These are phyloP conservation scores for Pseudevernia furfuracea DNA, from an alignment of 495 filamentous ascomycete species.

Conservation along the genomic window DNA sequence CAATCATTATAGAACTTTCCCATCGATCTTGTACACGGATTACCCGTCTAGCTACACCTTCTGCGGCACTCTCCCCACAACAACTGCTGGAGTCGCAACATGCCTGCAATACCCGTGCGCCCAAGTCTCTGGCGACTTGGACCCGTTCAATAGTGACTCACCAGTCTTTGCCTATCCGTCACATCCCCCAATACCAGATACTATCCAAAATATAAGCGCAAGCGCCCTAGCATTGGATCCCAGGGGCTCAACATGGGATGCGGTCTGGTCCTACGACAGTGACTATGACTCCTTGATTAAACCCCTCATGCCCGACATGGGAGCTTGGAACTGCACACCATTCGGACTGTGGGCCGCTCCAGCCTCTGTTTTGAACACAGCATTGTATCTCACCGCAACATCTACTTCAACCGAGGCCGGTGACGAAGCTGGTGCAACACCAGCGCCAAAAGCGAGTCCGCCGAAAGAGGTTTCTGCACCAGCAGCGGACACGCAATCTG, in stretches of 20 bases:
- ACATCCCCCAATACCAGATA: slow-evolving; percentile 3
- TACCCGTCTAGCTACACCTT: slow-evolving; percentile 12
- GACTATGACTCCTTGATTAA: neutral
- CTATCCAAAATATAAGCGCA: neutral
- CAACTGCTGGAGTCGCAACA: slow-evolving; percentile 8
- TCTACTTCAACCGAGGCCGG: slow-evolving; percentile 8
- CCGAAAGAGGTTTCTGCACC: neutral
- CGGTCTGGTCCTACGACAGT: neutral
- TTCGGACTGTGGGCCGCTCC: neutral
- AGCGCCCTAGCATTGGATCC: slow-evolving; percentile 5
- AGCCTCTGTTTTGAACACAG: neutral
- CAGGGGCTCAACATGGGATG: neutral
- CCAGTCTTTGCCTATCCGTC: slow-evolving; percentile 6
- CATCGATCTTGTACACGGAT: neutral
- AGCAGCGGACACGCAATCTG: neutral
- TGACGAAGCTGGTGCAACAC: neutral
- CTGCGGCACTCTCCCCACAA: slow-evolving; percentile 11
- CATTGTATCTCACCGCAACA: slow-evolving; percentile 6
- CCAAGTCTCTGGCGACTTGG: too few species aligned
- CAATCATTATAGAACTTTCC: neutral
- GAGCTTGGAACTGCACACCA: neutral
- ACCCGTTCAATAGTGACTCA: neutral
- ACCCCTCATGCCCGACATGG: slow-evolving; percentile 4
- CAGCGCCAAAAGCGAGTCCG: neutral
- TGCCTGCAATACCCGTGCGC: slow-evolving; percentile 5